phyloP scores from a whole-genome alignment of 176 grass and related monocot species.

The Aegilops sharonensis region DNA sequence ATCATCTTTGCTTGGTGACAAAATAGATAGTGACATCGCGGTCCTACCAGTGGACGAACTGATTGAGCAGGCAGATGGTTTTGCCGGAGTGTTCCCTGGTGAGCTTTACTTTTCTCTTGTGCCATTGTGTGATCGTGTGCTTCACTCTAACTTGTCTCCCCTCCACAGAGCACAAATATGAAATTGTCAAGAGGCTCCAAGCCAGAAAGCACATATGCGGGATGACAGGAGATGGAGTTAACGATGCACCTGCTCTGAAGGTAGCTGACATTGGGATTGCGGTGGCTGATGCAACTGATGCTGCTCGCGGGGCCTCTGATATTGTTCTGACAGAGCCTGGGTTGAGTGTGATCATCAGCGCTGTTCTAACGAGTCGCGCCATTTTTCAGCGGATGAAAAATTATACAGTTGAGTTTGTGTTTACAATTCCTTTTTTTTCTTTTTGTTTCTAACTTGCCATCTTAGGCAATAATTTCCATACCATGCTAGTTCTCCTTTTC shows the following conservation, averaged over 20 bases:
- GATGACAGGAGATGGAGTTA: slow-evolving; percentile 69
- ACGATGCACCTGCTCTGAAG: slow-evolving; percentile 63
- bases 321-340: slow-evolving; percentile 68
- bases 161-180: slow-evolving; percentile 61
- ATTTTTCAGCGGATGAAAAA: slow-evolving; percentile 73
- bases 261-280: slow-evolving; percentile 62
- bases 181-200: slow-evolving; percentile 61
- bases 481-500: not conserved
- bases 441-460: slow-evolving; percentile 2
- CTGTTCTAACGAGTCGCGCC: slow-evolving; percentile 55
- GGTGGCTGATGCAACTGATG: slow-evolving; percentile 64
- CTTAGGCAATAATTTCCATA: not conserved
- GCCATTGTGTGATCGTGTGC: not conserved
- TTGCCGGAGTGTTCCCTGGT: slow-evolving; percentile 65
- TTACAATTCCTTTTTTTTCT: not conserved
- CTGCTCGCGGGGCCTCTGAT: slow-evolving; percentile 57
- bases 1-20: slow-evolving; percentile 53
- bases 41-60: slow-evolving; percentile 50
- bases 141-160: slow-evolving; percentile 28
- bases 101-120: slow-evolving; percentile 14
- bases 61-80: slow-evolving; percentile 61
- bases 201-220: slow-evolving; percentile 67
- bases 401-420: slow-evolving; percentile 48
- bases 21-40: slow-evolving; percentile 50
- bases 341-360: slow-evolving; percentile 67